phyloP scores from a whole-genome alignment of 371 early-diverging fungal genomes.

The Funneliformis caledonium region DNA sequence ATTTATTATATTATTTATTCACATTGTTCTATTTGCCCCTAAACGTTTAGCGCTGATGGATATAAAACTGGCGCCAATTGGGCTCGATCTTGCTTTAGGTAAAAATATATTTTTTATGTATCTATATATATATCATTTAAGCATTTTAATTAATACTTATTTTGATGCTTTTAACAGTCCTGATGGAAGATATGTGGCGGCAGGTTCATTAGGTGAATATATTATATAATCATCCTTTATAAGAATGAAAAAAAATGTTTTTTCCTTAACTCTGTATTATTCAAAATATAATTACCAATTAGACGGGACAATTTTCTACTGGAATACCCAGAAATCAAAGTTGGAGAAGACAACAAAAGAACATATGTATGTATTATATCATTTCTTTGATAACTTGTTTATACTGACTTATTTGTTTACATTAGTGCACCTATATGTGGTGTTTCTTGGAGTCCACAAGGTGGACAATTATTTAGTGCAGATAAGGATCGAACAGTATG shows the following conservation, averaged over 20 bases:
- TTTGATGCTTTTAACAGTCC: slow-evolving; percentile 59
- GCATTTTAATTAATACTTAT: not conserved
- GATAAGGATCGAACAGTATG: slow-evolving; percentile 72
- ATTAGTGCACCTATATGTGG: slow-evolving; percentile 48
- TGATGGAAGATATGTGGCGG: slow-evolving; percentile 82
- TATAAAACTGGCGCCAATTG: slow-evolving; percentile 87
- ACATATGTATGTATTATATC: slow-evolving; percentile 55
- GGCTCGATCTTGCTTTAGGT: slow-evolving; percentile 85
- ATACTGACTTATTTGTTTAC: not conserved
- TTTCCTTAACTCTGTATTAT: not conserved
- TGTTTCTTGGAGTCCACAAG: slow-evolving; percentile 69
- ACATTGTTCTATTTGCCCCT: not conserved
- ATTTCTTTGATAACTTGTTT: not conserved
- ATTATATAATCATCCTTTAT: not conserved
- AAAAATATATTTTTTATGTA: slow-evolving; percentile 24
- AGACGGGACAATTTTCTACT: slow-evolving; percentile 79
- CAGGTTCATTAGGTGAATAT: slow-evolving; percentile 71
- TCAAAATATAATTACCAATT: slow-evolving; percentile 23
- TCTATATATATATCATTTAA: not conserved
- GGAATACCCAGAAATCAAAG: slow-evolving; percentile 67
- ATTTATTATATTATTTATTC: not conserved
- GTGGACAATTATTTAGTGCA: slow-evolving; percentile 68
- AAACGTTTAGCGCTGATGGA: slow-evolving; percentile 65
- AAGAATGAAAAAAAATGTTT: not conserved
- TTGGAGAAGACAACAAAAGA: slow-evolving; percentile 56